Base-by-base conservation (phyloP, 2,329 filamentous ascomycete genomes). In the Didymella pomorum region DNA sequence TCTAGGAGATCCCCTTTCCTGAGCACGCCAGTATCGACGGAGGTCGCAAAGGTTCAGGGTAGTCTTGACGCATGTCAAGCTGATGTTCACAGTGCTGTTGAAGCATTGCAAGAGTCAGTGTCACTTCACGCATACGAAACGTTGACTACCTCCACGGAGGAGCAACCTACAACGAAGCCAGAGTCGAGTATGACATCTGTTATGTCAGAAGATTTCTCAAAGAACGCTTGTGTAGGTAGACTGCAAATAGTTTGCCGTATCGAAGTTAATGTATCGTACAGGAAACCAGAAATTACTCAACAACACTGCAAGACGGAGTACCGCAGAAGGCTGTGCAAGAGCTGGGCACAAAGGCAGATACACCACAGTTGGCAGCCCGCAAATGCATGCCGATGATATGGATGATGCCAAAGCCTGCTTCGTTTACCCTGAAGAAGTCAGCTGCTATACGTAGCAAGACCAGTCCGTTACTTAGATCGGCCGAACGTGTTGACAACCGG, bases 401-500 rank as follows among this genome's bases (percentile, higher is more conserved):
- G 56, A 41, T 37, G 31, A 41, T 12, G 11, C 21, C 43, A 3
- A 45, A 39, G 10, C 28, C 45, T 54, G 20, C 25, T 21, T 45
- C 23, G 18, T 35, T 18, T 14, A 43, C 43, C 9, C 10, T 21
- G 23, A 26, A 45, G 10, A 52, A 48, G 2, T 14, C 33, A 3
- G 20, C n/a, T 6, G n/a, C 35, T 11, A 37, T 4, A 21, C 29
- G 52, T 37, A 52, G 41, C 5, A 58, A 41, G 45, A 50, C 56
- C 8, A 54, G 33, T n/a, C 31, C 39, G 2, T 51, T 20, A 5
- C 39, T 46, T 6, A 7, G 9, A 21, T 37, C 42, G 11, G 14
- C 16, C 2, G 23, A 46, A 11, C 35, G 18, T 3, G 23, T 45
- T 11, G 31, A 48, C 18, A 31, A 25, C 23, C 33, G 20, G 41